These are phyloP conservation scores for Candida hispaniensis DNA, from an alignment of 805 yeast genomes.

Conservation along the genomic window DNA sequence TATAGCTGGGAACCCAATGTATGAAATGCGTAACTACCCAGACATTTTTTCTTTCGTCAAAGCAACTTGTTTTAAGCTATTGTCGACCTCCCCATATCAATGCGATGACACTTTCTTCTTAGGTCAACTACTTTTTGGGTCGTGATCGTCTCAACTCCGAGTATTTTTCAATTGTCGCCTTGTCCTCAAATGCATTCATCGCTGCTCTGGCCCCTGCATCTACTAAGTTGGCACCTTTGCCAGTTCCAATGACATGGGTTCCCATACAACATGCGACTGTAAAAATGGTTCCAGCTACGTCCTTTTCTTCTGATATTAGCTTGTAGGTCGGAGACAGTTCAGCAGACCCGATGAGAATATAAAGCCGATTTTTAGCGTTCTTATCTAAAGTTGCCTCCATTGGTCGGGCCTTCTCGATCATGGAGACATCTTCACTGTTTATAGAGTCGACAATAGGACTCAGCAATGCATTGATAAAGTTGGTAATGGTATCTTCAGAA, in stretches of 20 bases:
- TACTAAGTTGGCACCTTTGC: constrained; percentile 56
- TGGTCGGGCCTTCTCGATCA: constrained; percentile 27
- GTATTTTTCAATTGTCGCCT: constrained; percentile 50
- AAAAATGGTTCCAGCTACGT: constrained; percentile 32
- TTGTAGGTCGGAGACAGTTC: constrained; percentile 50
- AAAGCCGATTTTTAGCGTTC: constrained; percentile 68
- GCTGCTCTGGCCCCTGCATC: constrained; percentile 85
- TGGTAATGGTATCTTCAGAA: constrained; percentile 20
- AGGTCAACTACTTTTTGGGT: too few relatives aligned
- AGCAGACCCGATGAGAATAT: constrained; percentile 63
- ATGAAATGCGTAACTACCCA: too few relatives aligned
- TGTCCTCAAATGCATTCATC: constrained; percentile 56
- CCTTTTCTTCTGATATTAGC: constrained; percentile 29
- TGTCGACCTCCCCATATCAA: too few relatives aligned
- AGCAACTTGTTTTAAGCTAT: too few relatives aligned
- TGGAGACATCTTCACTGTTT: constrained; percentile 2
- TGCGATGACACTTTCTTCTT: too few relatives aligned
- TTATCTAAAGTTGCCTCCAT: constrained; percentile 35
- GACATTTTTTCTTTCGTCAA: too few relatives aligned
- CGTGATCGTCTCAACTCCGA: constrained; percentile 45
- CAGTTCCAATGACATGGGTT: constrained; percentile 57
- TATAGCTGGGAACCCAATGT: too few relatives aligned
- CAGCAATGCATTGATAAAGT: constrained; percentile 29
- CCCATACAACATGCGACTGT: constrained; percentile 57
- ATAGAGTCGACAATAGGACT: constrained; percentile 22